Percentiles rank a stretch among this genome's conserved stretches.
These are phyloP conservation scores for Leccinum incarnatum DNA, from an alignment of 768 basidiomycete species.

Conservation along the genomic window DNA sequence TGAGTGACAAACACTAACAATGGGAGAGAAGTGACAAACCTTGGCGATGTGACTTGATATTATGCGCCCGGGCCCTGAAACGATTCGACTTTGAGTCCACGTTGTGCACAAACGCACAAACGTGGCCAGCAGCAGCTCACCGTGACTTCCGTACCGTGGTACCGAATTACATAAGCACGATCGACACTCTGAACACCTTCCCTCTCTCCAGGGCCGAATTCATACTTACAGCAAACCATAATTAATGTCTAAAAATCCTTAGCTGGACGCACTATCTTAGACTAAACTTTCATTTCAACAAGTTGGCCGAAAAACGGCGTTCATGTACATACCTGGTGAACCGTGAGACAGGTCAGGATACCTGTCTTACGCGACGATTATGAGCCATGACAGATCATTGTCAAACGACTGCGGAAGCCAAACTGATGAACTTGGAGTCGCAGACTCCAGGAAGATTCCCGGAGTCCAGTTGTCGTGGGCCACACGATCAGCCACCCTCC, in stretches of 20 bases:
- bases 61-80: conserved; percentile 24
- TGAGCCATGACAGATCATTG: background rate
- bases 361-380: background rate
- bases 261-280: background rate
- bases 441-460: background rate
- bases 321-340: conserved; percentile 12
- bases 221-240: background rate
- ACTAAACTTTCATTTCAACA: conserved; percentile 15
- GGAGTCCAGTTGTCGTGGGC: background rate
- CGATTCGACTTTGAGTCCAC: conserved; percentile 16
- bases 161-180: conserved; percentile 24
- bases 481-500: background rate
- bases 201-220: background rate
- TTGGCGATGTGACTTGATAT: conserved; percentile 27
- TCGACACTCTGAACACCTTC: conserved; percentile 13
- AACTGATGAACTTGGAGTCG: background rate
- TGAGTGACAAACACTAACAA: conserved; percentile 22
- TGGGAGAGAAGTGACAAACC: conserved; percentile 17
- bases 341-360: background rate
- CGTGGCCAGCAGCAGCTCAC: conserved; percentile 17
- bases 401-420: background rate
- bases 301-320: conserved; percentile 12
- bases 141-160: conserved; percentile 17
- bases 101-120: conserved; percentile 17
- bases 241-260: background rate